Conservation (phyloP, 2,329 filamentous ascomycete genomes). For the Aspergillus proliferans region DNA sequence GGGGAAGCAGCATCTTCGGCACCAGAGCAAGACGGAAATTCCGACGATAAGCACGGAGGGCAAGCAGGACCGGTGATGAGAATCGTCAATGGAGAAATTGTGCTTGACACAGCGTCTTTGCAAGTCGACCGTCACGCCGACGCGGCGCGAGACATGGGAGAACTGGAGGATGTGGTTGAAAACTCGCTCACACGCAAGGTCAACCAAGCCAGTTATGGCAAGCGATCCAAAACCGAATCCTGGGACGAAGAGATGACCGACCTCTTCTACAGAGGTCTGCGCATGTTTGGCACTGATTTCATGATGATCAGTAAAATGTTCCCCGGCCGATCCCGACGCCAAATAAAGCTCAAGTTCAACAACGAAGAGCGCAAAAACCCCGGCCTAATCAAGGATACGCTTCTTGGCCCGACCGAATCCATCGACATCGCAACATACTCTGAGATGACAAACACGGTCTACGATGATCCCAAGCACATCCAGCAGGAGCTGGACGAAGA, state of each 20-base stretch:
- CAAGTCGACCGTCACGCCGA: slow-evolving; percentile 52
- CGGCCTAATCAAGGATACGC: slow-evolving; percentile 46
- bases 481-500: slow-evolving; percentile 40
- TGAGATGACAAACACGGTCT: slow-evolving; percentile 41
- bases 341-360: slow-evolving; percentile 59
- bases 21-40: slow-evolving; percentile 12
- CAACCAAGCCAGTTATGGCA: slow-evolving; percentile 42
- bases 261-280: slow-evolving; percentile 56
- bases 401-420: slow-evolving; percentile 41
- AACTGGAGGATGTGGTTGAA: slow-evolving; percentile 41
- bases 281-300: slow-evolving; percentile 61
- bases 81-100: slow-evolving; percentile 54
- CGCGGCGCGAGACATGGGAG: slow-evolving; percentile 43
- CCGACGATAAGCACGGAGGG: slow-evolving; percentile 30
- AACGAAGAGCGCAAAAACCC: slow-evolving; percentile 55
- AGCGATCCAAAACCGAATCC: slow-evolving; percentile 46
- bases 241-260: slow-evolving; percentile 57
- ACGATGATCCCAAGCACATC: slow-evolving; percentile 35
- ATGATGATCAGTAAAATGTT: slow-evolving; percentile 59
- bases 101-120: slow-evolving; percentile 47
- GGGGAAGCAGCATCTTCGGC: slow-evolving; percentile 17
- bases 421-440: slow-evolving; percentile 42
- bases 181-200: slow-evolving; percentile 43
- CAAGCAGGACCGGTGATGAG: slow-evolving; percentile 44
- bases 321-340: slow-evolving; percentile 51